Base-by-base conservation (phyloP, 2,329 filamentous ascomycete genomes). In the Aspergillus chevalieri region DNA sequence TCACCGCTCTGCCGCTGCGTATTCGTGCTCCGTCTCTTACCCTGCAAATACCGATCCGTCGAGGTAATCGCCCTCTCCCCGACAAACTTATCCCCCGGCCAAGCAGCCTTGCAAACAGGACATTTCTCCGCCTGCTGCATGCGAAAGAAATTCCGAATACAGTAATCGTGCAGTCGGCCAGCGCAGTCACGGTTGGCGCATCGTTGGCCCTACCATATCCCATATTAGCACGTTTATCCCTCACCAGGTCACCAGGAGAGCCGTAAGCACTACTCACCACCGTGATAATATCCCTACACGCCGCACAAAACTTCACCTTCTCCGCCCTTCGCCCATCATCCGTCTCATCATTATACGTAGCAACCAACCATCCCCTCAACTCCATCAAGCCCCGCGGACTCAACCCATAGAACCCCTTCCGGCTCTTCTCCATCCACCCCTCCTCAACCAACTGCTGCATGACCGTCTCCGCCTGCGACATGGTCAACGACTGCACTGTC, bases 241-340 rank as follows among this genome's bases (percentile, higher is more conserved):
- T 22, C 21, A 22, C 21, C 21, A 22, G 4, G 3, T n/a, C 8
- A 46, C 19, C 12, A 22, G 22, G 17, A 30, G 21, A 6, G 21
- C 4, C 6, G 21, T 22, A 22, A 22, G 4, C 4, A 5, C 21
- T 6, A 67, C 71, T 56, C 62, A 79, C 79, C 55, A 86, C 74
- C 0, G 92, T 98, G 38, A 97, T 82, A 53, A 97, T 86, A 56
- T 95, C 90, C 67, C 83, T 87, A 69, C 93, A 98, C 0, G 88
- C 90, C 62, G 86, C 81, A 66, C 93, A 98, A 54, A 84, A 82
- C 71, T 93, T 95, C 65, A 98, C 87, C 54, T 83, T 82, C 64
- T 89, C 80, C 76, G 80, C 83, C 48, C 58, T 53, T 8, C 64
- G 68, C 1, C 70, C 71, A 21, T 81, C 82, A 1, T 77, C 75